Evolutionary conservation across 768 basidiomycete genomes (phyloP).

Genomic region (Serendipita sp.): DNA sequence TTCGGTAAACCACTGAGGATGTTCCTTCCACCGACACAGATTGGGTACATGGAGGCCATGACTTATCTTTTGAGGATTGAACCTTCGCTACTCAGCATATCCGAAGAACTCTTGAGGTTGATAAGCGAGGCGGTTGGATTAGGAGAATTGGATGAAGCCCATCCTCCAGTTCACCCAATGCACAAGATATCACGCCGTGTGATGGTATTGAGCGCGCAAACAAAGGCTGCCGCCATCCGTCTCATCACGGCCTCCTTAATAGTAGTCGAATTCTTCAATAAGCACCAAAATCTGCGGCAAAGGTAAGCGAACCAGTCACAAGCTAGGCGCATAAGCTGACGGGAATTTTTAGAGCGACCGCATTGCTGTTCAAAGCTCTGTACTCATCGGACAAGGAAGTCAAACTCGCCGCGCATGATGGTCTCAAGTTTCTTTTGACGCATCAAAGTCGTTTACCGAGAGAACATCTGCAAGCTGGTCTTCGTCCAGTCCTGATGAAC

Average conservation of each 20-base stretch:
- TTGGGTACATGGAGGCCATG: slow-evolving; percentile 94
- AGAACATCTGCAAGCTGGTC: slow-evolving; percentile 84
- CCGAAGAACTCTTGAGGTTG: slow-evolving; percentile 81
- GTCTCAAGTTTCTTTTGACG: slow-evolving; percentile 71
- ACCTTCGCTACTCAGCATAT: slow-evolving; percentile 79
- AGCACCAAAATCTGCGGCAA: slow-evolving; percentile 70
- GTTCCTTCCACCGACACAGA: slow-evolving; percentile 85
- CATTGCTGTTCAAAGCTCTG: slow-evolving; percentile 95
- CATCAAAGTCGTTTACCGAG: slow-evolving; percentile 87
- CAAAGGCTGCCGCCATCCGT: slow-evolving; percentile 39
- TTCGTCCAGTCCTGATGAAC: slow-evolving; percentile 95
- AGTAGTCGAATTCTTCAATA: slow-evolving; percentile 80
- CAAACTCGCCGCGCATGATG: slow-evolving; percentile 90
- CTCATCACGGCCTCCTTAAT: slow-evolving; percentile 89
- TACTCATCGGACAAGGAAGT: slow-evolving; percentile 84
- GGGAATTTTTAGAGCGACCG: slow-evolving; percentile 52
- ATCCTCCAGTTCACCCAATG: background rate
- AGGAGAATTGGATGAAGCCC: slow-evolving; percentile 87
- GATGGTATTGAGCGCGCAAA: background rate
- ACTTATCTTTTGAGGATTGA: slow-evolving; percentile 82
- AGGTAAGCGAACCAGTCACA: slow-evolving; percentile 32
- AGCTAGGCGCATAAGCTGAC: background rate
- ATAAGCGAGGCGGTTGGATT: slow-evolving; percentile 87
- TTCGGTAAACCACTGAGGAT: slow-evolving; percentile 95
- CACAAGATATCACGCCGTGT: background rate